A percentile compares a stretch with the other conserved stretches of the same genome.
Conservation (phyloP, 805 yeast genomes). For the Kodamaea jinghongensis region DNA sequence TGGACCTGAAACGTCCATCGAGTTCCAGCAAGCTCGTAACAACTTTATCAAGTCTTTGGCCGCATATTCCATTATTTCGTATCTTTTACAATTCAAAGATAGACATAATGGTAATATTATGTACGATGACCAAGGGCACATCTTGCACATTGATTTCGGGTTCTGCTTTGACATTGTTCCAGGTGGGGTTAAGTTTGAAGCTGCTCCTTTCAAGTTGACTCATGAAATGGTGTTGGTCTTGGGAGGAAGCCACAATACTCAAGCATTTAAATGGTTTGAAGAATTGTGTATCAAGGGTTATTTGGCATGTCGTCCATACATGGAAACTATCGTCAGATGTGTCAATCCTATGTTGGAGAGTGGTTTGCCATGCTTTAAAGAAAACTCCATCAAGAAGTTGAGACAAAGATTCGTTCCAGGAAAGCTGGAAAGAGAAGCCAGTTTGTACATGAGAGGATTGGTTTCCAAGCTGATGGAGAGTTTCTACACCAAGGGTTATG, state of each 20-base stretch:
- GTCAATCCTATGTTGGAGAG: conserved; percentile 92
- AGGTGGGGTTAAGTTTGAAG: conserved; percentile 97
- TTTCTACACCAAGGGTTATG: conserved; percentile 89
- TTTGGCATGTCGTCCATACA: conserved; percentile 82
- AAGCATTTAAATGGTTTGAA: conserved; percentile 90
- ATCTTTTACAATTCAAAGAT: conserved; percentile 89
- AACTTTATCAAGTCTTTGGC: conserved; percentile 93
- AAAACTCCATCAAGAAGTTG: conserved; percentile 76
- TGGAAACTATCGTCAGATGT: conserved; percentile 79
- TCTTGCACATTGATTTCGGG: conserved; percentile 96
- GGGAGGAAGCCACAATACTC: conserved; percentile 87
- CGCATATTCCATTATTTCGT: conserved; percentile 89
- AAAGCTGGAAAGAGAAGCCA: conserved; percentile 83
- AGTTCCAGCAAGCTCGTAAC: conserved; percentile 86
- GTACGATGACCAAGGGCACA: conserved; percentile 93
- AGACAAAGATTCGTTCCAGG: conserved; percentile 75
- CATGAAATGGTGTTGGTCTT: conserved; percentile 93
- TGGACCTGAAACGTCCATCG: conserved; percentile 90
- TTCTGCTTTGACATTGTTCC: conserved; percentile 98
- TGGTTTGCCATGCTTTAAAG: conserved; percentile 95
- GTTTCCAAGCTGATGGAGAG: conserved; percentile 83
- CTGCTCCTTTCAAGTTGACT: conserved; percentile 96
- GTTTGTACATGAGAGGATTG: conserved; percentile 68
- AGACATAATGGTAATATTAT: conserved; percentile 97
- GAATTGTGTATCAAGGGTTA: conserved; percentile 92